Evolutionary conservation across 2,329 filamentous ascomycete species (phyloP).

Genomic region (Aspergillus udagawae): DNA sequence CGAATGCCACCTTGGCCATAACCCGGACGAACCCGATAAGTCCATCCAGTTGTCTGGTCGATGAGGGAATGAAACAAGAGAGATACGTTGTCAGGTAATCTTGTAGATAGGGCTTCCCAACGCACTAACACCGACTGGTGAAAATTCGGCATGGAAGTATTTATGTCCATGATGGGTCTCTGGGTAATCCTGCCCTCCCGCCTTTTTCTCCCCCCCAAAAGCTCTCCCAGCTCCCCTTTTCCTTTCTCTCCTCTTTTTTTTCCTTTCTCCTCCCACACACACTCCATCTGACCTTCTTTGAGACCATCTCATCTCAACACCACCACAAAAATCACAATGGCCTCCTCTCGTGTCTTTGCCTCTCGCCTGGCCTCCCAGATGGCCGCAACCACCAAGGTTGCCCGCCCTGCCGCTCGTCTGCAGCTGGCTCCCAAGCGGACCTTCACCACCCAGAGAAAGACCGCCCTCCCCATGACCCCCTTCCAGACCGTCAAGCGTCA

Average conservation of each 20-base stretch:
- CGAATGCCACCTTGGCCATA: constrained; percentile 12
- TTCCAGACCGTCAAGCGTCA: constrained; percentile 74
- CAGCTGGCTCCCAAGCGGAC: constrained; percentile 69
- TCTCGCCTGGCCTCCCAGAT: constrained; percentile 66
- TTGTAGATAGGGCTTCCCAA: constrained; percentile 1
- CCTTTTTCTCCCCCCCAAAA: constrained; percentile 18
- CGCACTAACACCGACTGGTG: constrained; percentile 32
- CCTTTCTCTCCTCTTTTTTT: constrained; percentile 15
- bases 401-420: constrained; percentile 68
- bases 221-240: constrained; percentile 10
- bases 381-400: constrained; percentile 71
- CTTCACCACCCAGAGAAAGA: constrained; percentile 45
- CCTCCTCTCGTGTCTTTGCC: constrained; percentile 71
- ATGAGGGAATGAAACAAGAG: not conserved
- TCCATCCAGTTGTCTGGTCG: not conserved
- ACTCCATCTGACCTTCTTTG: constrained; percentile 23
- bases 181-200: constrained; percentile 25
- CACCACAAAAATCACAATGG: constrained; percentile 64
- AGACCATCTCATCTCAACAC: constrained; percentile 37
- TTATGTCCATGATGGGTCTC: constrained; percentile 28
- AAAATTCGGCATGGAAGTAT: constrained; percentile 39
- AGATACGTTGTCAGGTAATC: too few relatives aligned
- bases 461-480: constrained; percentile 43
- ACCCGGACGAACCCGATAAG: constrained; percentile 20
- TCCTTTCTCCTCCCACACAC: constrained; percentile 9